These are phyloP conservation scores for Massarina eburnea DNA, from an alignment of 2,329 filamentous ascomycete species.

Conservation along the genomic window DNA sequence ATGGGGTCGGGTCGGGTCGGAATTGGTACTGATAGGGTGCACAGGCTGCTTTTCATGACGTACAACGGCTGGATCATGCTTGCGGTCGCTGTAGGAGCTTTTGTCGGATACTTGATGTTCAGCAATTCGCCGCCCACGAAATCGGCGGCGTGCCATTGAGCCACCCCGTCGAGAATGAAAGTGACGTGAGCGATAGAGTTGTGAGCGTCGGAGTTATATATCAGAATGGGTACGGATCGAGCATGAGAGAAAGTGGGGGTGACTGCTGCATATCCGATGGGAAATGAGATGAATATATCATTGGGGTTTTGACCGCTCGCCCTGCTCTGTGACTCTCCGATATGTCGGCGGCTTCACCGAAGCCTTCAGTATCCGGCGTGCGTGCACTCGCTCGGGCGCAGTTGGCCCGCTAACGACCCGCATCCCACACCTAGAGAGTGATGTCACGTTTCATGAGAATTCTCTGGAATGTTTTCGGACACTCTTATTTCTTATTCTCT, in stretches of 20 bases:
- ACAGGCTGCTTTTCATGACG: slow-evolving; percentile 99
- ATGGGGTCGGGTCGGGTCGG: neutral
- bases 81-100: slow-evolving; percentile 83
- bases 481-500: neutral
- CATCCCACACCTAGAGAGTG: too few species aligned
- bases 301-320: neutral
- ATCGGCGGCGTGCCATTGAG: slow-evolving; percentile 85
- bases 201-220: too few species aligned
- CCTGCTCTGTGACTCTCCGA: neutral
- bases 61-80: slow-evolving; percentile 99
- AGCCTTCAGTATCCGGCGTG: slow-evolving; percentile 1
- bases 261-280: too few species aligned
- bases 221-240: too few species aligned
- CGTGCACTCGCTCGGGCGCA: too few species aligned
- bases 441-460: too few species aligned
- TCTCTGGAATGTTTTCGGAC: too few species aligned
- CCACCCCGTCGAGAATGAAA: neutral
- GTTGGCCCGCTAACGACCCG: too few species aligned
- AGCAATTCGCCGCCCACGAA: slow-evolving; percentile 71
- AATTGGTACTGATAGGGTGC: slow-evolving; percentile 8
- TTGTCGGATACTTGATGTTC: slow-evolving; percentile 84
- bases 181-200: neutral
- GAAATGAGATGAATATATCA: too few species aligned
- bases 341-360: neutral
- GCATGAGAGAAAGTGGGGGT: too few species aligned